Evolutionary conservation across 108 stramenopile genomes (phyloP).

Genomic region (Stephanodiscus minutulus): DNA sequence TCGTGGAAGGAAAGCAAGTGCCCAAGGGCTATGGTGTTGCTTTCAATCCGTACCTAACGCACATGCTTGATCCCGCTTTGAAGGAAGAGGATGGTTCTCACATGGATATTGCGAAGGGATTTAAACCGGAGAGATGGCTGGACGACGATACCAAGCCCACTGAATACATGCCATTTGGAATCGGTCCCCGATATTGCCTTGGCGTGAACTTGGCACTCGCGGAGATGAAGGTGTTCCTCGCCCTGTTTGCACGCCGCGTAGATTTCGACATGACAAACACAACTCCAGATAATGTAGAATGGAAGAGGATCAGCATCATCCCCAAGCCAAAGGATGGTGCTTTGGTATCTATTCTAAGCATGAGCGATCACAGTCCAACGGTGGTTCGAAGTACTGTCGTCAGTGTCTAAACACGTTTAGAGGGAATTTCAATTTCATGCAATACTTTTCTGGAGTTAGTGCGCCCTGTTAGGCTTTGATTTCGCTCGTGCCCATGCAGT

Average conservation of each 20-base stretch:
- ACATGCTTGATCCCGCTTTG: slow-evolving; percentile 39
- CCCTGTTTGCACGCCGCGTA: slow-evolving; percentile 58
- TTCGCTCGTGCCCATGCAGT: no score
- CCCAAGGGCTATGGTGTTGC: slow-evolving; percentile 53
- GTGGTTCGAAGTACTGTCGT: background rate
- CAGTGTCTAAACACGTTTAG: background rate
- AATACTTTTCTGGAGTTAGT: no score
- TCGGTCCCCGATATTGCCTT: slow-evolving; percentile 47
- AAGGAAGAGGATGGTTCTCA: slow-evolving; percentile 37
- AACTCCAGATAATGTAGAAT: slow-evolving; percentile 24
- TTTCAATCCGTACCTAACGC: slow-evolving; percentile 43
- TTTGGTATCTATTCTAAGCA: slow-evolving; percentile 16
- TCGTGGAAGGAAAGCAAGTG: slow-evolving; percentile 55
- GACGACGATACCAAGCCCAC: slow-evolving; percentile 29
- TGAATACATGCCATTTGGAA: slow-evolving; percentile 30
- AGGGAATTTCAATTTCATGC: no score
- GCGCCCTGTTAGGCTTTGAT: no score
- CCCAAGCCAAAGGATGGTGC: slow-evolving; percentile 45
- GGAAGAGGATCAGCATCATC: slow-evolving; percentile 38
- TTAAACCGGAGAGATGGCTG: slow-evolving; percentile 54
- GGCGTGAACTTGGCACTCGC: slow-evolving; percentile 53
- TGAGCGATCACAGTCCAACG: background rate
- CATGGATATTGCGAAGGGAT: slow-evolving; percentile 55
- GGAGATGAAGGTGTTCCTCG: slow-evolving; percentile 68
- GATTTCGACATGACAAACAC: slow-evolving; percentile 42